Conservation (phyloP, 2,329 filamentous ascomycete genomes). For the Pestalotiopsis sp. region DNA sequence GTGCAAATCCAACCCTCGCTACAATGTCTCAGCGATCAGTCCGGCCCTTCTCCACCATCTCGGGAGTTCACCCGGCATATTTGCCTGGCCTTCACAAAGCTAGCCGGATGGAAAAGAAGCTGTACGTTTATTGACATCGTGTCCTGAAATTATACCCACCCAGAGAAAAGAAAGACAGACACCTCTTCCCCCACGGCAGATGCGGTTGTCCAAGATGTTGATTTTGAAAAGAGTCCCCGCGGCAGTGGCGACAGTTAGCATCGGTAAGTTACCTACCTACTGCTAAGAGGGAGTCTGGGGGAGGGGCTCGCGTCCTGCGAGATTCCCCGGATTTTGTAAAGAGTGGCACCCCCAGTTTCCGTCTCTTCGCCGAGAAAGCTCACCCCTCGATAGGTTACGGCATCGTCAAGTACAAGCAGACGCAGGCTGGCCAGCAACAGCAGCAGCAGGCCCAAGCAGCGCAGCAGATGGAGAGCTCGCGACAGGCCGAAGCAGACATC, state of each 20-base stretch:
- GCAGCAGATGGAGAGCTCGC: conserved; percentile 32
- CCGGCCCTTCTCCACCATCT: conserved; percentile 29
- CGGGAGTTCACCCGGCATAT: conserved; percentile 31
- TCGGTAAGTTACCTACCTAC: conserved; percentile 24
- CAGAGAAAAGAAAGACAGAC: not conserved
- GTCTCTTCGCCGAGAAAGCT: not conserved
- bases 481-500: conserved; percentile 35
- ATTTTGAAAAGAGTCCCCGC: conserved; percentile 29
- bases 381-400: conserved; percentile 27
- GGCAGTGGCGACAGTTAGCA: conserved; percentile 32
- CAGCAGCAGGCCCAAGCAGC: conserved; percentile 23
- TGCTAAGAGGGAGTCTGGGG: not conserved
- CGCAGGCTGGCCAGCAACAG: conserved; percentile 21
- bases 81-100: conserved; percentile 30
- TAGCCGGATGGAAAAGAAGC: conserved; percentile 28
- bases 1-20: not conserved
- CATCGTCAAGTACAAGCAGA: conserved; percentile 30
- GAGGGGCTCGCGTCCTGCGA: not conserved
- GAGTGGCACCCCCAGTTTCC: not conserved
- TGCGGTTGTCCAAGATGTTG: conserved; percentile 20
- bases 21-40: conserved; percentile 11
- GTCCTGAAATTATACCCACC: no score
- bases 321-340: not conserved
- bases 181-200: not conserved
- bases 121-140: conserved; percentile 17